Evolutionary conservation across 192 early-diverging fungal species (phyloP), one percentile per base, ranked within the genome.

Genomic region (Coemansia biformis): DNA sequence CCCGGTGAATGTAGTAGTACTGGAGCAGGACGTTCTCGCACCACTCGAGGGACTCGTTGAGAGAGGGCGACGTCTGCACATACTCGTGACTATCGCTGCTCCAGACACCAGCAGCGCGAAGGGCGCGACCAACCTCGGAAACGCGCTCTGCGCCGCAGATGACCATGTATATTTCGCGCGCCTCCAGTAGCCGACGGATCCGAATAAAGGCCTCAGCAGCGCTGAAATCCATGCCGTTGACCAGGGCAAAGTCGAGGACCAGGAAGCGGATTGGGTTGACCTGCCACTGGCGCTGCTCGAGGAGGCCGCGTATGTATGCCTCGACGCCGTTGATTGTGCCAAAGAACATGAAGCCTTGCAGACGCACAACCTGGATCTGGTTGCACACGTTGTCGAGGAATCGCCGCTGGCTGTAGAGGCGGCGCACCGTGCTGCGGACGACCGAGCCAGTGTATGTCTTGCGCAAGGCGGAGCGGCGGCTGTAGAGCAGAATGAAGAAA

Each of bases 281-380:
- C 14, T 81, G 75, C 87, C 83, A 86, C 24, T 68, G 76, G 30
- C 80, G 78, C 34, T 81, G 64, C 16, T 78, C 79, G 11, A 88
- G 71, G 39, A 83, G 66, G 18, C 77, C 70, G 38, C 80, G 79
- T 41, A 90, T 84, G n/a, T 71, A 77, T 15, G 71, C 76, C 48
- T 89, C 87, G 13, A 91, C 81, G 48, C 87, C 83, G 45, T 83
- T 86, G 51, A 93, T 89, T 1, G 93, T 93, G 34, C 93, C 95
- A 76, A 96, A 98, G 56, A 98, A 98, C 80, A 98, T 79, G 52
- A 95, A 95, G 16, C 94, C 88, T 64, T 98, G 92, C 40, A 96
- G 60, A 52, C 86, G 86, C 63, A 96, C 79, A 8, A 89, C 83
- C 47, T 87, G 84, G 44, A 95, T 93, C 55, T 92, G 90, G 10